A percentile compares a stretch with the other conserved stretches of the same genome.
These are phyloP conservation scores for Bipolaris gigantea DNA, from an alignment of 2,329 filamentous ascomycete genomes.

Conservation along the genomic window DNA sequence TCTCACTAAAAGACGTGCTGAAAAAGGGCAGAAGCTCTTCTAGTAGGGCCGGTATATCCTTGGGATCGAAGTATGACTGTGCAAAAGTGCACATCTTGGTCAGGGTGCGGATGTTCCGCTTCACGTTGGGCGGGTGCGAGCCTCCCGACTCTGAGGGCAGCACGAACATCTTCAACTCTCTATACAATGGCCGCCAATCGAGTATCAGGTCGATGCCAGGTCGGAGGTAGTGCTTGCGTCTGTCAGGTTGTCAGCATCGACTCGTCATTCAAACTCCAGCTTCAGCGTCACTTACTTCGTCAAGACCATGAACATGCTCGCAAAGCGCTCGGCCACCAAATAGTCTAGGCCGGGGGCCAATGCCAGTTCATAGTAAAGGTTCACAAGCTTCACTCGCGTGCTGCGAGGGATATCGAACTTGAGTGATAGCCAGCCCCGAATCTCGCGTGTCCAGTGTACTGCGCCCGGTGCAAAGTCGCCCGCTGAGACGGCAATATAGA, in stretches of 20 bases:
- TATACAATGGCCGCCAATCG: constrained; percentile 92
- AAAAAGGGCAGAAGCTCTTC: constrained; percentile 65
- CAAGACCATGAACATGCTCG: constrained; percentile 93
- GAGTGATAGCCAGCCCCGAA: constrained; percentile 90
- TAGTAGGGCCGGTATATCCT: constrained; percentile 73
- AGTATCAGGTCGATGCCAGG: constrained; percentile 86
- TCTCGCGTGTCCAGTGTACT: constrained; percentile 94
- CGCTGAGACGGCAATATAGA: constrained; percentile 87
- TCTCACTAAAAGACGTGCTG: constrained; percentile 88
- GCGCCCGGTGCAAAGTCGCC: constrained; percentile 94
- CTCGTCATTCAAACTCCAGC: neutral
- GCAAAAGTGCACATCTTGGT: constrained; percentile 89
- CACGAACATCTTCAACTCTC: constrained; percentile 87
- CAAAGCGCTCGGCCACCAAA: constrained; percentile 81
- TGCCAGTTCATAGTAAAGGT: constrained; percentile 91
- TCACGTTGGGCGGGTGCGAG: constrained; percentile 63
- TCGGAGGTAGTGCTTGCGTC: constrained; percentile 93
- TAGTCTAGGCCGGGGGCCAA: constrained; percentile 87
- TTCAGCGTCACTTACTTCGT: constrained; percentile 70
- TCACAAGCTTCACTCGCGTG: constrained; percentile 79
- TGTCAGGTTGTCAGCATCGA: constrained; percentile 48
- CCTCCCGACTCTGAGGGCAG: constrained; percentile 77
- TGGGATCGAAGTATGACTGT: constrained; percentile 89
- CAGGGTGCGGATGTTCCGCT: constrained; percentile 70
- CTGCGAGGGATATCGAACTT: constrained; percentile 95